Percentiles rank a stretch among this genome's conserved stretches.
phyloP scores from a whole-genome alignment of 78 protist species.

The Dictyostelium citrinum region DNA sequence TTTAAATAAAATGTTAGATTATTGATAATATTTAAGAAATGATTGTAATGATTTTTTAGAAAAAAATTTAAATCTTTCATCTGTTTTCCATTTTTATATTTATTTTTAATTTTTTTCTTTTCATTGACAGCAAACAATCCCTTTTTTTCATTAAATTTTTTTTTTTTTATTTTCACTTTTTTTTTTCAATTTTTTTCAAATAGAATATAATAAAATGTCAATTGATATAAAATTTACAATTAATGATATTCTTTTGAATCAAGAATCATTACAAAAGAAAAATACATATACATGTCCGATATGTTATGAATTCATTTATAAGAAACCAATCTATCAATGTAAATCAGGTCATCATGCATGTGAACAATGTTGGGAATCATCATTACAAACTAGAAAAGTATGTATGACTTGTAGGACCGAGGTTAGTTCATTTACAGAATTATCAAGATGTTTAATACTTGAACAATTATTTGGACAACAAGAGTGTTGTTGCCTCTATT shows the following conservation, averaged over 20 bases:
- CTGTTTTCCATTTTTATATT: too few species aligned
- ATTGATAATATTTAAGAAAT: too few species aligned
- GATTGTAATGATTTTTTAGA: too few species aligned
- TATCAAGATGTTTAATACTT: background rate
- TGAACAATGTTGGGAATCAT: background rate
- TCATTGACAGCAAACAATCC: too few species aligned
- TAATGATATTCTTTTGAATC: background rate
- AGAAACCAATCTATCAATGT: background rate
- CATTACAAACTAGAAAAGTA: background rate
- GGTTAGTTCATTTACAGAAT: background rate
- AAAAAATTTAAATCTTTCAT: too few species aligned
- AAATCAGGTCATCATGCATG: background rate
- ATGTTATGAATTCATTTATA: background rate
- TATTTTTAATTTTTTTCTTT: too few species aligned
- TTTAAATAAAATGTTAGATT: too few species aligned
- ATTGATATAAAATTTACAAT: background rate
- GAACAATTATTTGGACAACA: background rate
- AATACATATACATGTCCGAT: background rate
- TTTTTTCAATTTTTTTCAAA: too few species aligned
- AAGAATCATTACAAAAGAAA: background rate
- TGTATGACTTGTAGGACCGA: background rate
- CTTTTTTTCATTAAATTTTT: too few species aligned
- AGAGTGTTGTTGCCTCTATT: background rate
- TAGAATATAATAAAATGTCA: too few species aligned
- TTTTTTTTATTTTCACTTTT: too few species aligned